Evolutionary conservation across 2,329 filamentous ascomycete genomes (phyloP), one percentile per base, ranked within the genome.

Genomic region (Ceratocystis destructans): DNA sequence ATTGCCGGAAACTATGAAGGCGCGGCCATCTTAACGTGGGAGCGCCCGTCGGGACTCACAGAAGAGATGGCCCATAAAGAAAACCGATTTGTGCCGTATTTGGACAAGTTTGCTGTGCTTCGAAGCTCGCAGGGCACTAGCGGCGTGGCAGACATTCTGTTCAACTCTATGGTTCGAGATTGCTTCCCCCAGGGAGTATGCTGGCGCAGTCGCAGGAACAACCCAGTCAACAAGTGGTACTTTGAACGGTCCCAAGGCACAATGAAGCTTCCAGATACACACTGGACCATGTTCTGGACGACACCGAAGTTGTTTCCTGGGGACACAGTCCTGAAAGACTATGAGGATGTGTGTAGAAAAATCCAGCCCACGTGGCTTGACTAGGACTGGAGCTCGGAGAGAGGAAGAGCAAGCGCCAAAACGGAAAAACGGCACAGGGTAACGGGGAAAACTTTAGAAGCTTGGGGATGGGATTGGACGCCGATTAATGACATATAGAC

Each of bases 261-360:
- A 1, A 88, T 87, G 81, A 94, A 95, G 76, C 77, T 99, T 46
- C 80, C 82, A 0, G 85, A 83, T n/a, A 89, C 83, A 59, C 87
- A 92, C 71, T 99, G 94, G 94, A 90, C 91, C 2, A 96, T 97
- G 91, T 99, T 99, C 73, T 99, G 94, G 92, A 99, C 94, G 1
- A 94, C 88, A 0, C 80, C 83, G 0, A 83, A 84, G 61, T 79
- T 87, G 66, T 77, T 84, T 55, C 77, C 82, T 61, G 79, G 82
- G 68, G 76, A 79, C 45, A 76, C 79, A 68, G 79, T 76, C 61
- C 83, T 90, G 69, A 73, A 75, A 68, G 87, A 91, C 73, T 92
- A 91, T 72, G 87, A 90, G 73, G 80, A 80, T 64, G 87, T 92
- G n/a, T 92, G 88, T 73, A 81, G 87, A 66, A 75, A 76, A 15